Percentiles rank a stretch among this genome's conserved stretches.
Evolutionary conservation across 441 rosid species (phyloP).

Genomic region (Euphorbia corollata): DNA sequence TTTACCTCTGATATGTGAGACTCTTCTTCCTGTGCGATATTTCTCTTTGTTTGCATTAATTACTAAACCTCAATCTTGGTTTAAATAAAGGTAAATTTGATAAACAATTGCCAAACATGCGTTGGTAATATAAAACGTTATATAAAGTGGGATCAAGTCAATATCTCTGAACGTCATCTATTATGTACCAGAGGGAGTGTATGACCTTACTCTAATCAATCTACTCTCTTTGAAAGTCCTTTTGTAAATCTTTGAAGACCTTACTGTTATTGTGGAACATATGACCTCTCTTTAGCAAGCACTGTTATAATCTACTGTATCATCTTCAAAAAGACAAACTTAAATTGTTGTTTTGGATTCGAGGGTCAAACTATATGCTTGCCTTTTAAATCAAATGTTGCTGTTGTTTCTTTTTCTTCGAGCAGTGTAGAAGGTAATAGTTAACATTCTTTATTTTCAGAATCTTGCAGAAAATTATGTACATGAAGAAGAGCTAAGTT

Average conservation of each 20-base stretch:
- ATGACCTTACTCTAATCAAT: neutral
- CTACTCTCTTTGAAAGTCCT: neutral
- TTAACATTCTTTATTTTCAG: constrained; percentile 28
- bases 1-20: too few relatives aligned
- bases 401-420: neutral
- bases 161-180: neutral
- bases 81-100: neutral
- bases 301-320: neutral
- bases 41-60: too few relatives aligned
- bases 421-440: neutral
- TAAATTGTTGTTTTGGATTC: neutral
- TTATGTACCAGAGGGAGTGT: neutral
- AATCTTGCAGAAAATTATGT: constrained; percentile 28
- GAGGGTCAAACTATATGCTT: neutral
- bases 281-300: neutral
- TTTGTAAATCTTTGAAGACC: neutral
- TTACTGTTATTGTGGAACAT: neutral
- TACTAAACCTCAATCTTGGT: too few relatives aligned
- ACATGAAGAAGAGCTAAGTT: constrained; percentile 37
- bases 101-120: neutral
- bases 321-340: neutral
- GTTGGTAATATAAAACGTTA: neutral
- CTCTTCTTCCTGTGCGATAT: too few relatives aligned
- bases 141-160: neutral
- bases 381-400: neutral